Evolutionary conservation across 495 filamentous ascomycete genomes (phyloP).

Genomic region (Podospora appendiculata): DNA sequence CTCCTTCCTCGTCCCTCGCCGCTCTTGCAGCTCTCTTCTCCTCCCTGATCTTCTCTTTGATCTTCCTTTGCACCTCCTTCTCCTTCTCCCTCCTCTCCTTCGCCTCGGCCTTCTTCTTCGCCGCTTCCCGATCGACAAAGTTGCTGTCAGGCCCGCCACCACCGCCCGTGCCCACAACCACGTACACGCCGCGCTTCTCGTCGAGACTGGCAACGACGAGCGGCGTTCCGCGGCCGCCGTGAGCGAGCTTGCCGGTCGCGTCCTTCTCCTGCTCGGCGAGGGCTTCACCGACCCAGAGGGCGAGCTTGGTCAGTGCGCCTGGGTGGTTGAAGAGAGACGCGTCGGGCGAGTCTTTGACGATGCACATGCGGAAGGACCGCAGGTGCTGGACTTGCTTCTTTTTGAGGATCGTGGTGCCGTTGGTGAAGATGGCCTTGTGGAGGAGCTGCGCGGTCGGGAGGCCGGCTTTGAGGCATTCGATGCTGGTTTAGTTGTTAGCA

Average conservation of each 20-base stretch:
- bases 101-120: slow-evolving; percentile 51
- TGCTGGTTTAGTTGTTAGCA: slow-evolving; percentile 24
- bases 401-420: slow-evolving; percentile 80
- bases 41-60: slow-evolving; percentile 54
- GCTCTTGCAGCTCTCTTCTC: slow-evolving; percentile 47
- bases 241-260: slow-evolving; percentile 54
- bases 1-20: slow-evolving; percentile 32
- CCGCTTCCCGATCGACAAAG: slow-evolving; percentile 52
- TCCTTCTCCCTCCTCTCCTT: slow-evolving; percentile 54
- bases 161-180: slow-evolving; percentile 81
- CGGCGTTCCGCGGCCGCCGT: slow-evolving; percentile 67
- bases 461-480: slow-evolving; percentile 67
- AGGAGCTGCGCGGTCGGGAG: slow-evolving; percentile 82
- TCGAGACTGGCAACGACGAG: slow-evolving; percentile 86
- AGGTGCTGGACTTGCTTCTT: slow-evolving; percentile 92
- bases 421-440: slow-evolving; percentile 87
- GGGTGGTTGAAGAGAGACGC: slow-evolving; percentile 84
- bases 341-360: slow-evolving; percentile 93
- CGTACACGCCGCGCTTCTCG: slow-evolving; percentile 79
- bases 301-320: slow-evolving; percentile 83
- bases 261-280: slow-evolving; percentile 83
- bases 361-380: slow-evolving; percentile 84
- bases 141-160: slow-evolving; percentile 60
- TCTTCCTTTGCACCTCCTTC: slow-evolving; percentile 50
- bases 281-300: slow-evolving; percentile 90